Percentiles rank a stretch among this genome's conserved stretches.
Evolutionary conservation across 2,329 filamentous ascomycete species (phyloP).

Genomic region (Fusarium zealandicum): DNA sequence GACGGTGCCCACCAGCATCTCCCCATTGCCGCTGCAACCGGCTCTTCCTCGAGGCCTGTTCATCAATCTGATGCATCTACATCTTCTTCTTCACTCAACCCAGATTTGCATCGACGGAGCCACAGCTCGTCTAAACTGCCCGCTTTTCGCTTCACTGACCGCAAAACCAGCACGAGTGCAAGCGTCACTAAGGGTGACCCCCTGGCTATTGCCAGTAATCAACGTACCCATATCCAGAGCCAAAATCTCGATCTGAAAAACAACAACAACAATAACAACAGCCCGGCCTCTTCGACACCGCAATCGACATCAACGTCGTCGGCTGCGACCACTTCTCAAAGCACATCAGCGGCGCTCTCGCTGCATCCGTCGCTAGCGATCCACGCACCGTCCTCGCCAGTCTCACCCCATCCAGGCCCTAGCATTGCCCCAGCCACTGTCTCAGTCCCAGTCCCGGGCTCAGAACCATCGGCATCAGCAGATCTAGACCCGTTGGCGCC

Average conservation of each 20-base stretch:
- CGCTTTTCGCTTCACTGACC: conserved; percentile 61
- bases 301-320: conserved; percentile 29
- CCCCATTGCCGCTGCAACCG: conserved; percentile 20
- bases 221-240: conserved; percentile 22
- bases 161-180: conserved; percentile 43
- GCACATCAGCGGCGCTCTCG: conserved; percentile 31
- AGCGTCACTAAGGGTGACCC: conserved; percentile 30
- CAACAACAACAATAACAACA: conserved; percentile 21
- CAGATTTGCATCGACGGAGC: conserved; percentile 59
- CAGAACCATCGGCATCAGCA: conserved; percentile 23
- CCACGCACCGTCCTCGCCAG: conserved; percentile 32
- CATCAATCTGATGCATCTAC: conserved; percentile 26
- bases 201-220: conserved; percentile 23
- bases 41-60: conserved; percentile 19
- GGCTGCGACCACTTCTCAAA: conserved; percentile 29
- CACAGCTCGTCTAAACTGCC: conserved; percentile 64
- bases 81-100: conserved; percentile 22
- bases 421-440: conserved; percentile 27
- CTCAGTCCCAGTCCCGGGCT: conserved; percentile 30
- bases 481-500: conserved; percentile 20
- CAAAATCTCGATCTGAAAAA: conserved; percentile 30
- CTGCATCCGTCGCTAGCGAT: conserved; percentile 34
- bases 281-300: neutral
- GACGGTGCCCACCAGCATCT: conserved; percentile 30
- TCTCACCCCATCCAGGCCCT: conserved; percentile 41